Conservation (phyloP, 192 early-diverging fungal species). For the Coemansia erecta region DNA sequence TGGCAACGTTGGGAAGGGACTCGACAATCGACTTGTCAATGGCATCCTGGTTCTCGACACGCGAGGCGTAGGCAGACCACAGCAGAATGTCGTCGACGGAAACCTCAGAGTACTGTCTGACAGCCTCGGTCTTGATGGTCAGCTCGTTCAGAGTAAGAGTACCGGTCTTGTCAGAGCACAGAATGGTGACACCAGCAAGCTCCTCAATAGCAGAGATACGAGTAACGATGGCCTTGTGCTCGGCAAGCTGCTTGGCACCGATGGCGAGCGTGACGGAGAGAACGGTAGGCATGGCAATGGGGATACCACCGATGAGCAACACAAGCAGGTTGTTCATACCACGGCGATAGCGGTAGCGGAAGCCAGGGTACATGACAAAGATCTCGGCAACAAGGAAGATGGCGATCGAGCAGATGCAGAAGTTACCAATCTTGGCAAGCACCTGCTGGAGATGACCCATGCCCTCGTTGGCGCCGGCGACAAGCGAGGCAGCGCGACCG, state of each 20-base stretch:
- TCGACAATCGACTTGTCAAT: constrained; percentile 75
- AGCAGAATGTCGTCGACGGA: constrained; percentile 61
- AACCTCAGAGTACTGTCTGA: constrained; percentile 68
- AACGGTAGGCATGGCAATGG: constrained; percentile 80
- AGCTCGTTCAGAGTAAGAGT: constrained; percentile 89
- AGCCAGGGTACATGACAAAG: constrained; percentile 69
- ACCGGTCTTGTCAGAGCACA: constrained; percentile 95
- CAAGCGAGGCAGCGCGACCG: constrained; percentile 76
- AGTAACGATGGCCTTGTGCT: constrained; percentile 80
- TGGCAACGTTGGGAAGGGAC: constrained; percentile 57
- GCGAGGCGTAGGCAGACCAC: constrained; percentile 72
- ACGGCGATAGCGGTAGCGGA: constrained; percentile 67
- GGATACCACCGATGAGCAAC: constrained; percentile 77
- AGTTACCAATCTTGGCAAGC: constrained; percentile 74
- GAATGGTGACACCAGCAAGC: constrained; percentile 75
- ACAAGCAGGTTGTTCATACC: constrained; percentile 79
- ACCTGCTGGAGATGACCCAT: constrained; percentile 74
- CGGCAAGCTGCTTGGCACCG: constrained; percentile 76
- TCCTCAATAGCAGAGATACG: constrained; percentile 80
- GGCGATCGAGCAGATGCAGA: constrained; percentile 69
- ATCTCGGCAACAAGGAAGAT: constrained; percentile 70
- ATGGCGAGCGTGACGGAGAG: constrained; percentile 77
- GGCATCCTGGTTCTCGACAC: constrained; percentile 75
- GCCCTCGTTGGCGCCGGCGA: constrained; percentile 69
- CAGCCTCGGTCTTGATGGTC: constrained; percentile 66